Base-by-base conservation (phyloP, 1,139 yeast species). In the Protomyces gravidus region DNA sequence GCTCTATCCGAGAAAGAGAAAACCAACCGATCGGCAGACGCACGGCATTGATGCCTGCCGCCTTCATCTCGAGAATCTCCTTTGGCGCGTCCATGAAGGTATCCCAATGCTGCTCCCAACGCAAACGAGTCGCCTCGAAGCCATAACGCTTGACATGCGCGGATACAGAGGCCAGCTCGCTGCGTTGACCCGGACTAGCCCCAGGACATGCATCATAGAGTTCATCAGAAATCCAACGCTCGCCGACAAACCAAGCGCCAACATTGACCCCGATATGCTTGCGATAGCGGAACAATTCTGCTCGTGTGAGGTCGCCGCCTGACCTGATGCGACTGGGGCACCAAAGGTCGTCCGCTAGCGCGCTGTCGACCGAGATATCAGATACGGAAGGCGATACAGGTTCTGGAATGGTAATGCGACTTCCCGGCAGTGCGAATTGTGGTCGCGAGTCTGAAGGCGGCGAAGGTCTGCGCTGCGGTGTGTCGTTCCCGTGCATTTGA, bases 11-110 rank as follows among this genome's bases (percentile, higher is more conserved):
- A n/a, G 76, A 80, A 9, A 89, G 81, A 62, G 81, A 84, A 96
- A 96, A 92, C 71, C 86, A 92, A 0, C 97, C 97, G 65, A 92
- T 73, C 3, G 98, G 97, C 6, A 90, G 78, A 66, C 98, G 78
- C 6, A 92, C 79, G 0, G 89, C 79, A 17, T 87, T 89, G 19
- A 88, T 88, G 5, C 85, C 85, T 53, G 80, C 81, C 21, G 76
- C 75, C 51, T 75, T 71, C 47, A 92, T 72, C 87, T 89, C 89
- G 21, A 78, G 69, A 95, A 96, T 89, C 59, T 83, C 88, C 36
- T 71, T 70, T 11, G 42, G 42, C 21, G 7, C 42, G 17, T 36
- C 42, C 66, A 85, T 76, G 70, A 82, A 90, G n/a, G 68, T 69
- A 13, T 70, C 72, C 89, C 95, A 92, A 70, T 87, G 95, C 2